Conservation (phyloP, 2,329 filamentous ascomycete species). For the Epichloe festucae region DNA sequence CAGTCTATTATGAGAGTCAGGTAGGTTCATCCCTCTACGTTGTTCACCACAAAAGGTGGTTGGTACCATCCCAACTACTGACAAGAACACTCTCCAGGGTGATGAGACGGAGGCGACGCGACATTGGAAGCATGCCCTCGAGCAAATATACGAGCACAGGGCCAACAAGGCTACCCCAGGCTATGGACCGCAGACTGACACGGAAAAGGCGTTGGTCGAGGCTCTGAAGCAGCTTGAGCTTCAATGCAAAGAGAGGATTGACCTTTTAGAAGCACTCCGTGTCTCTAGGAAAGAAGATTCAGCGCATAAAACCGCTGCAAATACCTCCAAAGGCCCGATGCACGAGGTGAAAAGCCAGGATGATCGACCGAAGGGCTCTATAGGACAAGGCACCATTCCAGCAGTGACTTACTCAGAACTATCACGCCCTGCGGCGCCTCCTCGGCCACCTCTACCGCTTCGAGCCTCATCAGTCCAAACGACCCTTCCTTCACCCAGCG, state of each 20-base stretch:
- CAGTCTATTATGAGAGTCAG: slow-evolving; percentile 90
- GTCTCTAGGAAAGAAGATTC: slow-evolving; percentile 39
- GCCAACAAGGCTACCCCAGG: slow-evolving; percentile 58
- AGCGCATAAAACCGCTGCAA: slow-evolving; percentile 5
- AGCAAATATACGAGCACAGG: slow-evolving; percentile 79
- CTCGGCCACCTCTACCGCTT: slow-evolving; percentile 42
- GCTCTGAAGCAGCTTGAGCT: slow-evolving; percentile 73
- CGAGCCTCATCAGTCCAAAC: slow-evolving; percentile 39
- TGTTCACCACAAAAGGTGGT: background rate
- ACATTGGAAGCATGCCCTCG: slow-evolving; percentile 79
- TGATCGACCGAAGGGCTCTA: slow-evolving; percentile 39
- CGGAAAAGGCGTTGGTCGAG: slow-evolving; percentile 69
- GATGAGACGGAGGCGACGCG: slow-evolving; percentile 84
- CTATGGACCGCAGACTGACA: slow-evolving; percentile 63
- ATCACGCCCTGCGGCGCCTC: slow-evolving; percentile 51
- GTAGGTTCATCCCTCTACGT: slow-evolving; percentile 28
- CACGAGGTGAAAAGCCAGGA: slow-evolving; percentile 7
- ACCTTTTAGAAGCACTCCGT: slow-evolving; percentile 70
- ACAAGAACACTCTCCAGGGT: slow-evolving; percentile 32
- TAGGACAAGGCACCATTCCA: slow-evolving; percentile 72
- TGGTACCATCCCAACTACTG: background rate
- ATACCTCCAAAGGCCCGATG: slow-evolving; percentile 12
- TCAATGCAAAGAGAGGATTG: slow-evolving; percentile 87
- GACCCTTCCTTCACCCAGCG: slow-evolving; percentile 19
- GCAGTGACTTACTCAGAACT: slow-evolving; percentile 68